phyloP scores from a whole-genome alignment of 192 early-diverging fungal species.

The Coemansia sp. region DNA sequence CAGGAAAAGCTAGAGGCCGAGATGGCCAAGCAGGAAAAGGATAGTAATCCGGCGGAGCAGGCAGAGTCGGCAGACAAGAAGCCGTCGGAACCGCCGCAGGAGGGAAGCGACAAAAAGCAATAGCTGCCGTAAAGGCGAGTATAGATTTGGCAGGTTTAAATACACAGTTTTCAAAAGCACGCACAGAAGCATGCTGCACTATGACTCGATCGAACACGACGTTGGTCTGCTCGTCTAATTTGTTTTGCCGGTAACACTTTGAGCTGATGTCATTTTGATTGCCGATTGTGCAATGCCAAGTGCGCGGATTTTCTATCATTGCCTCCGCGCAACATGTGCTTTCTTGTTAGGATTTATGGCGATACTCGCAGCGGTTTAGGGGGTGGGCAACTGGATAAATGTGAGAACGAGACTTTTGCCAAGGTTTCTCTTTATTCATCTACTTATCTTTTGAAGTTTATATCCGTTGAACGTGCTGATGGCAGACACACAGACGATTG shows the following conservation, averaged over 20 bases:
- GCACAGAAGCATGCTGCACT: not conserved
- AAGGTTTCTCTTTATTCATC: not conserved
- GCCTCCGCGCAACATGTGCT: too few relatives aligned
- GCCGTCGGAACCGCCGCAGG: not conserved
- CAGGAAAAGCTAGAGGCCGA: slow-evolving; percentile 50
- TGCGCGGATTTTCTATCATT: too few relatives aligned
- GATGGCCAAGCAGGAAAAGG: slow-evolving; percentile 16
- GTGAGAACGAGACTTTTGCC: not conserved
- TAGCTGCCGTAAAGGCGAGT: not conserved
- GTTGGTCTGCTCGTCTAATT: not conserved
- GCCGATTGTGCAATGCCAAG: too few relatives aligned
- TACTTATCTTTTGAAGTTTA: not conserved
- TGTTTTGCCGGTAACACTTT: not conserved
- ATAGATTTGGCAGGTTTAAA: not conserved
- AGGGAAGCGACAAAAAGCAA: not conserved
- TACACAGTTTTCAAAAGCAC: not conserved
- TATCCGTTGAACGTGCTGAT: not conserved
- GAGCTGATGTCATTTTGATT: too few relatives aligned
- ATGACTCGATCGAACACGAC: not conserved
- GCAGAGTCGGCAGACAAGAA: not conserved
- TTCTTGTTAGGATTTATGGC: too few relatives aligned
- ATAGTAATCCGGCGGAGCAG: slow-evolving; percentile 38
- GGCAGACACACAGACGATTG: slow-evolving; percentile 25
- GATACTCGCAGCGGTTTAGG: not conserved
- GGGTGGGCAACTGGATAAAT: not conserved